Conservation (phyloP, 2,329 filamentous ascomycete genomes). For the Epichloe sp. region DNA sequence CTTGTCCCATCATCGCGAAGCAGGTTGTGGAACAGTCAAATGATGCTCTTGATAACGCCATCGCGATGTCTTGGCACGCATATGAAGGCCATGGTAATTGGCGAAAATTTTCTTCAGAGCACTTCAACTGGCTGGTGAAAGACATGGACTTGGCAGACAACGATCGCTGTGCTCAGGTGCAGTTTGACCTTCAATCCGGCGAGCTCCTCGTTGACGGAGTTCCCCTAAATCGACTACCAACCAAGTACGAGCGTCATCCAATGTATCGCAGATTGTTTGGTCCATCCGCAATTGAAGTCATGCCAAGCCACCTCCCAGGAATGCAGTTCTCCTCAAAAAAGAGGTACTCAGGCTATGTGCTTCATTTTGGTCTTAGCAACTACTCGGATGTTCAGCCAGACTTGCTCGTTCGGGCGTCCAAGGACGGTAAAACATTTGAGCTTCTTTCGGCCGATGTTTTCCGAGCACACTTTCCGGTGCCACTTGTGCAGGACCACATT, state of each 20-base stretch:
- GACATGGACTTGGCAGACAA: neutral
- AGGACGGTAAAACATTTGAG: slow-evolving; percentile 8
- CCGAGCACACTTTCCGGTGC: slow-evolving; percentile 15
- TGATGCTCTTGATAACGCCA: neutral
- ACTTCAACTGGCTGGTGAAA: slow-evolving; percentile 1
- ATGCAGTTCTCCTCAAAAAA: slow-evolving; percentile 29
- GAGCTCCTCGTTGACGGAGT: slow-evolving; percentile 38
- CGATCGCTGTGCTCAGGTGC: slow-evolving; percentile 15
- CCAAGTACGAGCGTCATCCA: slow-evolving; percentile 25
- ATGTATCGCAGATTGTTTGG: slow-evolving; percentile 11
- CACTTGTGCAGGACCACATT: slow-evolving; percentile 25
- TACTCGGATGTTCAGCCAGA: slow-evolving; percentile 7
- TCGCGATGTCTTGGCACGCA: neutral
- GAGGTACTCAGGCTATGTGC: slow-evolving; percentile 15
- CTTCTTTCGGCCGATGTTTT: slow-evolving; percentile 23
- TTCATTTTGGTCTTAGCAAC: slow-evolving; percentile 21
- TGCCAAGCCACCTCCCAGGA: slow-evolving; percentile 8
- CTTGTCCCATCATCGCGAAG: neutral
- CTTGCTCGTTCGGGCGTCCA: slow-evolving; percentile 19
- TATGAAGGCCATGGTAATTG: neutral
- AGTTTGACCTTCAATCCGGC: slow-evolving; percentile 37
- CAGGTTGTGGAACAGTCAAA: neutral
- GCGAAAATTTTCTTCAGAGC: neutral
- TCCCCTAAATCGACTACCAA: slow-evolving; percentile 31
- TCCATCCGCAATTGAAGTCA: slow-evolving; percentile 6